Evolutionary conservation across 148 eudicot species (phyloP).

Genomic region (Camellia sinensis): DNA sequence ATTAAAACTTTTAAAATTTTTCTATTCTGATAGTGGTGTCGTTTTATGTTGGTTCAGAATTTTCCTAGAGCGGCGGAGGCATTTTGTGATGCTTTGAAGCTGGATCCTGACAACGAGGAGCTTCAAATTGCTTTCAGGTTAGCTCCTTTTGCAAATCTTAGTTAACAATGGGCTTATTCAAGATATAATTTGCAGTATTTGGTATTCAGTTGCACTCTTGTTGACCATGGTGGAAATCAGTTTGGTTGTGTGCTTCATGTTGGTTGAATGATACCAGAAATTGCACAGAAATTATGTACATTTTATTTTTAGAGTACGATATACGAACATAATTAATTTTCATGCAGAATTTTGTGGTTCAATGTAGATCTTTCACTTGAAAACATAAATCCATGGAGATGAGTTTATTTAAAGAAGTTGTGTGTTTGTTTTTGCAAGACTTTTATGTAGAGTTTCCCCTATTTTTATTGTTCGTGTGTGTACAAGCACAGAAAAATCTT

Average conservation of each 20-base stretch:
- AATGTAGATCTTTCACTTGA: no score
- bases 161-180: neutral
- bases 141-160: neutral
- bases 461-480: no score
- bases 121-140: slow-evolving; percentile 19
- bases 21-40: neutral
- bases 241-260: neutral
- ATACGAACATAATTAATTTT: no score
- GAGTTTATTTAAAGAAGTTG: no score
- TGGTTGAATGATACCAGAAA: neutral
- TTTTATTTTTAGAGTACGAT: no score
- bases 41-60: slow-evolving; percentile 9
- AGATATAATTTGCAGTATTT: neutral
- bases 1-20: neutral
- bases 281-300: no score
- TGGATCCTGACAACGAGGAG: slow-evolving; percentile 32
- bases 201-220: neutral
- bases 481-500: no score
- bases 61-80: neutral
- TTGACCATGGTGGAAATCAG: neutral
- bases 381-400: no score
- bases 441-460: no score
- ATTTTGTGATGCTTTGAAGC: slow-evolving; percentile 24
- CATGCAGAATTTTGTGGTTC: no score
- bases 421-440: no score